Evolutionary conservation across 2,329 filamentous ascomycete species (phyloP).

Genomic region (Penicillium thymicola): DNA sequence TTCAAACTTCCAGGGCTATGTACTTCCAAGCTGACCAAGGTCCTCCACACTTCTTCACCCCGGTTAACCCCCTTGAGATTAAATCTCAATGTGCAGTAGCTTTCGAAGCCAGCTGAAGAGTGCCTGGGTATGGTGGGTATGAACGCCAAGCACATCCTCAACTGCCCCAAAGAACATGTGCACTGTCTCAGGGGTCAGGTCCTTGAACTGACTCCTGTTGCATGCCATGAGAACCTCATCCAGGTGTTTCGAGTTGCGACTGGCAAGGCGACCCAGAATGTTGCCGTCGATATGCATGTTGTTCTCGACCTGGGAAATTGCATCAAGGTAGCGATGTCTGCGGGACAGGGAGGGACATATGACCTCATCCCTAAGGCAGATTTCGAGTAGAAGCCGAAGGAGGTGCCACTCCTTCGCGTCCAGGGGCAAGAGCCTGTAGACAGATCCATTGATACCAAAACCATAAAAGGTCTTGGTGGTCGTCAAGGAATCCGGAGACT

Average conservation of each 20-base stretch:
- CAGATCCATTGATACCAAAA: slow-evolving; percentile 64
- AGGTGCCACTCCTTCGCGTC: slow-evolving; percentile 61
- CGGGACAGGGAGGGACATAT: slow-evolving; percentile 51
- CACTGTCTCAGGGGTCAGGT: background rate
- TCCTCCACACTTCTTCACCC: background rate
- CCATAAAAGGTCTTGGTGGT: slow-evolving; percentile 57
- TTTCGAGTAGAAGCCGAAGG: slow-evolving; percentile 69
- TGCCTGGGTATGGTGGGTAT: slow-evolving; percentile 23
- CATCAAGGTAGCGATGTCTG: slow-evolving; percentile 26
- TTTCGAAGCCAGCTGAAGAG: slow-evolving; percentile 38
- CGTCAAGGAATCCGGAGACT: slow-evolving; percentile 13
- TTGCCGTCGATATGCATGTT: slow-evolving; percentile 67
- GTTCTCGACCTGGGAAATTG: slow-evolving; percentile 41
- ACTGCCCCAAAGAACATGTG: slow-evolving; percentile 50
- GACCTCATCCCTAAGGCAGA: slow-evolving; percentile 52
- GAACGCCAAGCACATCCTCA: slow-evolving; percentile 45
- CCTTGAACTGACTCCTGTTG: slow-evolving; percentile 4
- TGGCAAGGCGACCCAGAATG: slow-evolving; percentile 56
- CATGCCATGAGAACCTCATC: slow-evolving; percentile 28
- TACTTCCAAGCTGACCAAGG: background rate
- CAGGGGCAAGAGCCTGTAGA: slow-evolving; percentile 68
- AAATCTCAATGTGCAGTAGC: slow-evolving; percentile 28
- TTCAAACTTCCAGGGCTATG: background rate
- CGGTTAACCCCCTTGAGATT: background rate
- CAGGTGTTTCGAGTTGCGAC: slow-evolving; percentile 38